phyloP scores from a whole-genome alignment of 23 red algal species.

The Agarophyton chilense region DNA sequence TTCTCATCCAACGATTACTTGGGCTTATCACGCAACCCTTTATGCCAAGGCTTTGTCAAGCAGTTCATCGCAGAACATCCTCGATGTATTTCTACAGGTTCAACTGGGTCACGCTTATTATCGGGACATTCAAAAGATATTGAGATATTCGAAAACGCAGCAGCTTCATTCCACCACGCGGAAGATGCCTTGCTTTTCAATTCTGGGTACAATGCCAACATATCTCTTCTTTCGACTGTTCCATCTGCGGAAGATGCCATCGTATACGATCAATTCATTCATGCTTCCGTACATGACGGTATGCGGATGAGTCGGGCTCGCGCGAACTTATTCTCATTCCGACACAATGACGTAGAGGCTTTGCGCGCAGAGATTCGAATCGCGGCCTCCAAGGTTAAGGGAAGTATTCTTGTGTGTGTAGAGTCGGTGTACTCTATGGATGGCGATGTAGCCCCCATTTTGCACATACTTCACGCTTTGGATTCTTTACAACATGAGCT shows the following conservation, averaged over 20 bases:
- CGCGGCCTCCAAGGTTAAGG: not conserved
- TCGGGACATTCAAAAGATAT: conserved; percentile 74
- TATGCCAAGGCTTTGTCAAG: conserved; percentile 20
- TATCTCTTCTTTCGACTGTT: conserved; percentile 77
- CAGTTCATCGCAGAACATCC: not conserved
- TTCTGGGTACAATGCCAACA: conserved; percentile 89
- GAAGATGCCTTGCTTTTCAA: conserved; percentile 74
- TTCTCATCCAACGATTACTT: conserved; percentile 99
- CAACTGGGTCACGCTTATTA: conserved; percentile 89
- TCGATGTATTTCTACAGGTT: conserved; percentile 38
- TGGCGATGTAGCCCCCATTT: conserved; percentile 87
- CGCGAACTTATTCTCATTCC: conserved; percentile 51
- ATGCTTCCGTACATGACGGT: conserved; percentile 92
- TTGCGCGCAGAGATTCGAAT: conserved; percentile 14
- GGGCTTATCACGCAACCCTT: conserved; percentile 47
- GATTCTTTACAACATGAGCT: not conserved
- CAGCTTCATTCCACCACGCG: conserved; percentile 68
- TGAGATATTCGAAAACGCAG: conserved; percentile 56
- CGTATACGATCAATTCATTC: conserved; percentile 81
- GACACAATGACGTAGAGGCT: conserved; percentile 72
- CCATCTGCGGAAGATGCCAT: conserved; percentile 52
- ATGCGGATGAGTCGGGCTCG: conserved; percentile 70
- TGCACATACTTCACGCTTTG: conserved; percentile 51
- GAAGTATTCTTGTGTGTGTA: conserved; percentile 66
- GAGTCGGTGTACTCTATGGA: conserved; percentile 99